These are phyloP conservation scores for Raphanus sativus DNA, from an alignment of 345 rosid genomes.

Conservation along the genomic window DNA sequence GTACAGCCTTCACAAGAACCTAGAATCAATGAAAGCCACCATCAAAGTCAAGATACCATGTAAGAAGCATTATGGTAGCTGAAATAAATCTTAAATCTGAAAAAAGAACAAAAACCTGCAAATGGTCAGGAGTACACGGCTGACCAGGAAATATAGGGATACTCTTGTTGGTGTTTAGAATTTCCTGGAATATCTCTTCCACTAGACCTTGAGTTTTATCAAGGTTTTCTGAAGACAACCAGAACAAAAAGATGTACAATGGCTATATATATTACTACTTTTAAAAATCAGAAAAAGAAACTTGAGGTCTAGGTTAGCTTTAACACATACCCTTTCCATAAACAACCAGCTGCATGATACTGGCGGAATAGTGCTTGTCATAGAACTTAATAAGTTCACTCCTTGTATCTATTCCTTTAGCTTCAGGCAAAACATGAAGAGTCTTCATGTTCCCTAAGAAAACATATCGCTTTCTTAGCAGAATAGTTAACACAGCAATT, in stretches of 20 bases:
- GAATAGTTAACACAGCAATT: background rate
- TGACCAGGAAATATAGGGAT: slow-evolving; percentile 58
- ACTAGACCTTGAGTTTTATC: slow-evolving; percentile 62
- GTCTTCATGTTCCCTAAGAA: slow-evolving; percentile 80
- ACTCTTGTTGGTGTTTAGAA: slow-evolving; percentile 53
- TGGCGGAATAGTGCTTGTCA: slow-evolving; percentile 80
- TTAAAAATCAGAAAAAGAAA: background rate
- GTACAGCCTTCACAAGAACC: slow-evolving; percentile 79
- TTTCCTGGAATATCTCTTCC: slow-evolving; percentile 64
- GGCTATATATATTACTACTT: slow-evolving; percentile 1
- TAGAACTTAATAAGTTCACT: slow-evolving; percentile 73
- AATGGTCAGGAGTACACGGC: slow-evolving; percentile 73
- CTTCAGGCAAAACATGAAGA: slow-evolving; percentile 67
- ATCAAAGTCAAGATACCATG: no score
- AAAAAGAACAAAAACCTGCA: slow-evolving; percentile 53
- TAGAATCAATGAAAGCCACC: slow-evolving; percentile 28
- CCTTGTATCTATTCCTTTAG: slow-evolving; percentile 72
- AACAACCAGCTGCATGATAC: slow-evolving; percentile 80
- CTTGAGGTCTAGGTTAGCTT: background rate
- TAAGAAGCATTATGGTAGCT: background rate
- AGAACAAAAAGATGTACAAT: slow-evolving; percentile 23
- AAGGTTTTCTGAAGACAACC: slow-evolving; percentile 60
- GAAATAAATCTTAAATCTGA: slow-evolving; percentile 1
- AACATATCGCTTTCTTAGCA: slow-evolving; percentile 19
- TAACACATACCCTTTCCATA: slow-evolving; percentile 71